phyloP scores from a whole-genome alignment of 2,329 filamentous ascomycete species.

The Ophiostoma sp. region DNA sequence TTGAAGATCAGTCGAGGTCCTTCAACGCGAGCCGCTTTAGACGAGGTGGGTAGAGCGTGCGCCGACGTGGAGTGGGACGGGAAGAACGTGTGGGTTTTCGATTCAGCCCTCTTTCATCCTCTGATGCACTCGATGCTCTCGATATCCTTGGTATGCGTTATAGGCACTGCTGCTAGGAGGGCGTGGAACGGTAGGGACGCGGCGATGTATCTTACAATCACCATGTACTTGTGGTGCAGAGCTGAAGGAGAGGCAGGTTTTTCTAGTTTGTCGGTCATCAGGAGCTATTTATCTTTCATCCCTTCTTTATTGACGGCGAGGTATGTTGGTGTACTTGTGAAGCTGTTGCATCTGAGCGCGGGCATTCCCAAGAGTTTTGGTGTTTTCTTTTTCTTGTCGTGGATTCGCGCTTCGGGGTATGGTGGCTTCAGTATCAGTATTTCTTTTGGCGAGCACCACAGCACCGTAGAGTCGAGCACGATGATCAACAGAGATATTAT shows the following conservation, averaged over 20 bases:
- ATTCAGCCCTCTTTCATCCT: not conserved
- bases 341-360: not conserved
- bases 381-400: not conserved
- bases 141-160: not conserved
- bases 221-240: not conserved
- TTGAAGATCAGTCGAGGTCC: too few species aligned
- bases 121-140: not conserved
- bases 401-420: too few species aligned
- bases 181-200: not conserved
- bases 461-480: too few species aligned
- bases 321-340: constrained; percentile 3
- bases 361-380: not conserved
- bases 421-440: too few species aligned
- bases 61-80: not conserved
- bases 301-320: not conserved
- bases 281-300: not conserved
- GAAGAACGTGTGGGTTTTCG: not conserved
- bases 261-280: not conserved
- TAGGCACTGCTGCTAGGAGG: not conserved
- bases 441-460: too few species aligned
- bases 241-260: not conserved
- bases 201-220: not conserved
- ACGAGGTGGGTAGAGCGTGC: not conserved
- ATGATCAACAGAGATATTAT: not conserved
- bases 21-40: not conserved